phyloP scores from a whole-genome alignment of 805 yeast genomes.

The Zygosaccharomyces siamensis region DNA sequence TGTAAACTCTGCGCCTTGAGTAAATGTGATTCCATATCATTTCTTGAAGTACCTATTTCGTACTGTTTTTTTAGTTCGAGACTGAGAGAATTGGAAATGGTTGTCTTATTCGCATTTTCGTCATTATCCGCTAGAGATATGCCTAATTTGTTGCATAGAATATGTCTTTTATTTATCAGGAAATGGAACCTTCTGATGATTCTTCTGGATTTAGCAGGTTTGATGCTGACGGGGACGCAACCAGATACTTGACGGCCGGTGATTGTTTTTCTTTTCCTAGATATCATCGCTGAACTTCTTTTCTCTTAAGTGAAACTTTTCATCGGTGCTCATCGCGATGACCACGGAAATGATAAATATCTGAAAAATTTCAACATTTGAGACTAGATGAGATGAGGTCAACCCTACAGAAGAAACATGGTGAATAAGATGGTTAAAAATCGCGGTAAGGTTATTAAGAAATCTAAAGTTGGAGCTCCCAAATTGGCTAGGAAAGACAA shows the following conservation, averaged over 20 bases:
- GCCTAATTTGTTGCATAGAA: conserved; percentile 36
- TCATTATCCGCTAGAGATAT: conserved; percentile 12
- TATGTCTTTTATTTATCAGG: conserved; percentile 51
- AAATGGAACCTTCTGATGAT: conserved; percentile 75
- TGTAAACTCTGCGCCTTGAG: conserved; percentile 9
- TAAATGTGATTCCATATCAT: conserved; percentile 15
- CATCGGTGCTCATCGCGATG: conserved; percentile 1
- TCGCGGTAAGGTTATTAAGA: neutral
- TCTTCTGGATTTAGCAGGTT: conserved; percentile 67
- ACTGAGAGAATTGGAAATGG: conserved; percentile 3
- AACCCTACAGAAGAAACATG: neutral
- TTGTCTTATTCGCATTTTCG: conserved; percentile 2
- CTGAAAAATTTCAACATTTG: conserved; percentile 12
- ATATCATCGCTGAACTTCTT: conserved; percentile 16
- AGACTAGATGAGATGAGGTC: conserved; percentile 13
- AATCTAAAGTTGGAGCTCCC: neutral
- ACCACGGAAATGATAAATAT: neutral
- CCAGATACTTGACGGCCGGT: conserved; percentile 33
- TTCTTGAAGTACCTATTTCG: conserved; percentile 2
- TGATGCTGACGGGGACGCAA: conserved; percentile 39
- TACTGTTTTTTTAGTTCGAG: conserved; percentile 9
- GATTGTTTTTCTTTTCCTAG: conserved; percentile 32
- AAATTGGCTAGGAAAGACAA: neutral
- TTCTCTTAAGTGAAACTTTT: neutral
- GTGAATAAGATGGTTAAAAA: conserved; percentile 7